Evolutionary conservation across 805 yeast species (phyloP), one percentile per base, ranked within the genome.

Genomic region (Saccharomycodes ludwigii): DNA sequence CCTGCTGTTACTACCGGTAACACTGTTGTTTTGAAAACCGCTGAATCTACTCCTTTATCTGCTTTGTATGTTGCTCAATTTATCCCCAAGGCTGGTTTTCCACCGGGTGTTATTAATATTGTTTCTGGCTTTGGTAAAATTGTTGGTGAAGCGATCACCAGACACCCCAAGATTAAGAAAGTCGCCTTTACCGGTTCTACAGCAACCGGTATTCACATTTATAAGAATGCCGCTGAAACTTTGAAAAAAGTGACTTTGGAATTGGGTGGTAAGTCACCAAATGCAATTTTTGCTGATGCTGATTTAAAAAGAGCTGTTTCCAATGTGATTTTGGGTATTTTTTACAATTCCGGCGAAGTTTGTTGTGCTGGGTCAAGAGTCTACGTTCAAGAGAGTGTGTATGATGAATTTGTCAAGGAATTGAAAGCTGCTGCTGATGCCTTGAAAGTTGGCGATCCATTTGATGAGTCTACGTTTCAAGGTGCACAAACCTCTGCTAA

Each of bases 171-270:
- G 54, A 74, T 86, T 48, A 81, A 81, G 64, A 86, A 86, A 68
- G 68, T 86, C 51, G 94, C 95, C 9, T 86, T 86, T 63, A 86
- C 96, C 35, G 96, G 96, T 44, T 85, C 95, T 23, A 86, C 95
- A 34, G 84, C 78, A 29, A 76, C 84, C 40, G 97, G 96, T 52
- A 79, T 81, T 56, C 61, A 60, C 47, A 81, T 86, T 52, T 77
- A 82, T 78, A 71, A 70, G 58, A 66, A 69, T 39, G 86, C 94
- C 39, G 83, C 94, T 41, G 74, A 72, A 40, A 70, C 82, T 30
- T 68, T 86, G 58, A 86, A 86, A 70, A 84, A 81, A 58, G 83
- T 85, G 41, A 86, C 96, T 27, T 69, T 86, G 54, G 97, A 86
- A 65, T 74, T 85, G 48, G 97, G 97, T 53, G 97, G 97, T 54